Evolutionary conservation across 192 early-diverging fungal genomes (phyloP), one percentile per base, ranked within the genome.

Genomic region (Mortierella antarctica): DNA sequence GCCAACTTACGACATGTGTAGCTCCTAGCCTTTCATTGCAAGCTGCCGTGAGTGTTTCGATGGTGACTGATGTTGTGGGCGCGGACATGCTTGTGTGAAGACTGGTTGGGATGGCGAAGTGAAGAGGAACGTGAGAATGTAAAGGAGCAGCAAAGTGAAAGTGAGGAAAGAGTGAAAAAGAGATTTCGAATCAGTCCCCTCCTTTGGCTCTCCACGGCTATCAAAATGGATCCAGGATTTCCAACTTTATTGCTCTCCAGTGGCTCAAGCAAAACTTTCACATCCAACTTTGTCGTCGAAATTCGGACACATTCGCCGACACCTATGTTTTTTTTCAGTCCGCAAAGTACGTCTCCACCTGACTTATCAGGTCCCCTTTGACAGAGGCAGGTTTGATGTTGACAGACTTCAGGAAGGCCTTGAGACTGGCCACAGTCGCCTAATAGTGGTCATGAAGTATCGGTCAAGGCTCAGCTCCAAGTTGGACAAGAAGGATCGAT

Each of bases 391-490:
- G 73, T 42, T 82, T 82, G 18, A 73, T 23, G 13, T 82, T 71
- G 6, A 77, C 71, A 53, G 60, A 64, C n/a, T 39, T 54, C 18
- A 88, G 58, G 46, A 87, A 89, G 10, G 60, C 82, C 23, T 73
- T 86, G 41, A 89, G 60, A 39, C 64, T 75, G 6, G 81, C 67
- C 47, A 89, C 78, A 20, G 86, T 88, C 14, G 64, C 73, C 82
- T 83, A 64, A 42, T 23, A 8, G 3, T 55, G 11, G 17, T 50
- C 14, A 60, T 21, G 41, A 63, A 63, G 20, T 42, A 6, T n/a
- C n/a, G 6, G 45, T 23, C 49, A 8, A 10, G 5, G 15, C 23
- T 18, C 39, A 4, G 13, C 15, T 54, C 45, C 45, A 31, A 15
- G 45, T 23, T 15, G 11, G 15, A 8, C 18, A 15, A 45, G 42